Evolutionary conservation across 2,329 filamentous ascomycete species (phyloP).

Genomic region (Aspergillus fructus): DNA sequence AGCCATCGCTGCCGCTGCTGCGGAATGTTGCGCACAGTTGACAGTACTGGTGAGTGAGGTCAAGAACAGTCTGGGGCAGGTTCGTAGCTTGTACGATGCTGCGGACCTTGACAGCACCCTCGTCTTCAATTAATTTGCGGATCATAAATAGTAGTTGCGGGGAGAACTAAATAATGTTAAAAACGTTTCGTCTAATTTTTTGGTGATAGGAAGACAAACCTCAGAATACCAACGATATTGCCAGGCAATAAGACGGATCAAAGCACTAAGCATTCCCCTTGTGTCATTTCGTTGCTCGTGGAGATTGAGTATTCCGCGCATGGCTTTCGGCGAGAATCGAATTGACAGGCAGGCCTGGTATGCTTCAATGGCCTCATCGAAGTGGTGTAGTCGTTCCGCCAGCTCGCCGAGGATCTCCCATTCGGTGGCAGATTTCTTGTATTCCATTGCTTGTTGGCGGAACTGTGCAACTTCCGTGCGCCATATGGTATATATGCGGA

Average conservation of each 20-base stretch:
- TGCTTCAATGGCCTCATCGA: conserved; percentile 87
- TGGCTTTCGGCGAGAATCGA: conserved; percentile 89
- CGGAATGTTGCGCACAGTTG: conserved; percentile 91
- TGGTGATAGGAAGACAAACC: conserved; percentile 45
- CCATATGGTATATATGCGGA: conserved; percentile 99
- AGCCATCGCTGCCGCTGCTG: conserved; percentile 88
- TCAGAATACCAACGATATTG: conserved; percentile 99
- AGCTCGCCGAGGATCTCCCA: conserved; percentile 97
- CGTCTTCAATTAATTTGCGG: conserved; percentile 91
- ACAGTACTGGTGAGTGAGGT: conserved; percentile 94
- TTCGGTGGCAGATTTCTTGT: conserved; percentile 94
- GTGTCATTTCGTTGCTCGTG: conserved; percentile 78
- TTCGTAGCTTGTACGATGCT: conserved; percentile 97
- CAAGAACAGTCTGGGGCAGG: conserved; percentile 86
- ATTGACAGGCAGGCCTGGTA: conserved; percentile 84
- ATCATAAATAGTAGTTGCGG: conserved; percentile 85
- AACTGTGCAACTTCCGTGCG: conserved; percentile 97
- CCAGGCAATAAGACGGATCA: conserved; percentile 93
- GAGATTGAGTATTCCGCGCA: conserved; percentile 77
- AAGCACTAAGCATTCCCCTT: conserved; percentile 74
- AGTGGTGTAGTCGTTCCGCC: conserved; percentile 88
- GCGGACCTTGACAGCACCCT: conserved; percentile 93
- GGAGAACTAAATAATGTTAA: conserved; percentile 64
- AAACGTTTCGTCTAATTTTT: neutral
- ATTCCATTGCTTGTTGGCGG: conserved; percentile 86